Evolutionary conservation across 306 rosid species (phyloP).

Genomic region (Glycine tomentella): DNA sequence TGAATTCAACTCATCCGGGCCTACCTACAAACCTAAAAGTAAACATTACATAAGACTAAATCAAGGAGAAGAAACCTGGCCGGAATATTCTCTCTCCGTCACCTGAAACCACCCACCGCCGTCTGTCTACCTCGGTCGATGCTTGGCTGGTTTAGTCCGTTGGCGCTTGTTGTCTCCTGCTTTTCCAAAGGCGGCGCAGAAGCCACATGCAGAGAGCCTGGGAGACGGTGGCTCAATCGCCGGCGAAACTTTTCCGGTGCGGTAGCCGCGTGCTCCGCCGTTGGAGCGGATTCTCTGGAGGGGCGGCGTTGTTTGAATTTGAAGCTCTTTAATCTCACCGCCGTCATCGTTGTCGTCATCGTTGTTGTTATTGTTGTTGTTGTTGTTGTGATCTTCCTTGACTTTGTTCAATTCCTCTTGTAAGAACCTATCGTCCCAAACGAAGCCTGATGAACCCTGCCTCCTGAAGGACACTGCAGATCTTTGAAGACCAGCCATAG

Average conservation of each 20-base stretch:
- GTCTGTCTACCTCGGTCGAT: slow-evolving; percentile 52
- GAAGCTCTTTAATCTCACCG: slow-evolving; percentile 25
- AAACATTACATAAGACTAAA: not conserved
- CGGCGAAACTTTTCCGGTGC: slow-evolving; percentile 70
- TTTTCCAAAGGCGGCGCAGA: slow-evolving; percentile 70
- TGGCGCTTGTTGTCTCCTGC: slow-evolving; percentile 42
- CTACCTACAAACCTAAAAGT: slow-evolving; percentile 40
- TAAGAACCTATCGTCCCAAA: slow-evolving; percentile 70
- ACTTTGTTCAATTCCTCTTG: slow-evolving; percentile 56
- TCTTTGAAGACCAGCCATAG: slow-evolving; percentile 89
- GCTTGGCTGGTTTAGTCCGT: slow-evolving; percentile 33
- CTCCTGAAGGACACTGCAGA: slow-evolving; percentile 80
- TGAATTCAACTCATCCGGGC: slow-evolving; percentile 10
- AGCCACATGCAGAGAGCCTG: slow-evolving; percentile 73
- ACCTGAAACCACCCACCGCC: too few species aligned
- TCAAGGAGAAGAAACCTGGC: slow-evolving; percentile 10
- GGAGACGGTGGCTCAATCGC: slow-evolving; percentile 89
- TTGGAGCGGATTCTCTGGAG: slow-evolving; percentile 67
- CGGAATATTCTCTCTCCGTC: slow-evolving; percentile 47
- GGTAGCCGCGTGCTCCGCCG: slow-evolving; percentile 62
- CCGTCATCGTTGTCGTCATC: too few species aligned
- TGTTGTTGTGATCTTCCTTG: slow-evolving; percentile 39
- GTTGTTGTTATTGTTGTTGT: not conserved
- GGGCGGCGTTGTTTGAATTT: slow-evolving; percentile 7
- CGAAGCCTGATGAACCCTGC: slow-evolving; percentile 87